Evolutionary conservation across 169 alveolate species (phyloP).

Genomic region (Cyclospora cayetanensis): DNA sequence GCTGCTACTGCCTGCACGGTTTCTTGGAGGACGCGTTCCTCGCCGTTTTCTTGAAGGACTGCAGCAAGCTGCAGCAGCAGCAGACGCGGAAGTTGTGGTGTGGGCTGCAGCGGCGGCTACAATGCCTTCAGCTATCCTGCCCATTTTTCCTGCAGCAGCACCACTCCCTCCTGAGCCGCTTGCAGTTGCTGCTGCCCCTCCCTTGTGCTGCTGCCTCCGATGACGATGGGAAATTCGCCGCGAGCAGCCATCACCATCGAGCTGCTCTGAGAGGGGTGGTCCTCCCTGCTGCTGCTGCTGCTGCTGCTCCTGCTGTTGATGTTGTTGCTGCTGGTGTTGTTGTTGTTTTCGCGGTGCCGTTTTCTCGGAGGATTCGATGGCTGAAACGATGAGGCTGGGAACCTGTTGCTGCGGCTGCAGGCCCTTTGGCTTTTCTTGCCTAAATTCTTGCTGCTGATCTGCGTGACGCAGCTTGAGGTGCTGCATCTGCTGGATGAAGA

Average conservation of each 20-base stretch:
- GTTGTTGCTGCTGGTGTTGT: background rate
- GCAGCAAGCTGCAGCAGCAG: conserved; percentile 39
- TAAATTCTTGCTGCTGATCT: conserved; percentile 34
- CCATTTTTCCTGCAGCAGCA: background rate
- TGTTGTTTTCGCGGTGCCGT: too few relatives aligned
- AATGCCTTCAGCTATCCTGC: conserved; percentile 16
- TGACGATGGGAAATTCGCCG: background rate
- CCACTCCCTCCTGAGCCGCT: conserved; percentile 1
- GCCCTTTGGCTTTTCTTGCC: too few relatives aligned
- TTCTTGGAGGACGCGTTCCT: conserved; percentile 31
- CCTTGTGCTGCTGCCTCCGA: conserved; percentile 20
- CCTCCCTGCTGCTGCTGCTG: background rate
- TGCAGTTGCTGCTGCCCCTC: background rate
- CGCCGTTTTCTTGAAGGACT: conserved; percentile 6
- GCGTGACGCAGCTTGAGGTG: background rate
- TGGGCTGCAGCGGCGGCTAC: conserved; percentile 34
- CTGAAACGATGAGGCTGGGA: background rate
- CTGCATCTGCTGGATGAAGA: conserved; percentile 47
- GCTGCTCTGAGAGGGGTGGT: background rate
- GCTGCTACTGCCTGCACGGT: conserved; percentile 38
- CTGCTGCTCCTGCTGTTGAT: background rate
- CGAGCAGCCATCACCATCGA: background rate
- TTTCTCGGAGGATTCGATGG: too few relatives aligned
- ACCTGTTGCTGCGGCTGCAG: background rate
- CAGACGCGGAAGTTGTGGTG: background rate